Conservation (phyloP, 371 early-diverging fungal species). For the Dentiscutata heterogama region DNA sequence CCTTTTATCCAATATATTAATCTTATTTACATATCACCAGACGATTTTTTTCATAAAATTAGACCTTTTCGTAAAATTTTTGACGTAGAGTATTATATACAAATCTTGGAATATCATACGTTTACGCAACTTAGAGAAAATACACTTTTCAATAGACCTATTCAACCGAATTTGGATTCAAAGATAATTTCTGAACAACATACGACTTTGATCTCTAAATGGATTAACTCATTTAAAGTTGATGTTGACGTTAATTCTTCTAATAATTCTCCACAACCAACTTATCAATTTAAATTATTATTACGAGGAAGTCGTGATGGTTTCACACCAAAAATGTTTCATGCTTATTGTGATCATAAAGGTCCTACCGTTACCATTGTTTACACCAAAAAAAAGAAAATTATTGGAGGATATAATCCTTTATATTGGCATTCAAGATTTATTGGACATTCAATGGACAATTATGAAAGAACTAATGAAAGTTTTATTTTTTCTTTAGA, state of each 20-base stretch:
- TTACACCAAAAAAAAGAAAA: neutral
- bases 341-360: conserved; percentile 4
- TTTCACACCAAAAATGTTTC: conserved; percentile 5
- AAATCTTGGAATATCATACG: conserved; percentile 15
- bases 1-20: neutral
- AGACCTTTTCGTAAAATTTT: neutral
- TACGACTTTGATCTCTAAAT: neutral
- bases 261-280: no score
- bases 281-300: conserved; percentile 14
- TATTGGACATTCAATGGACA: neutral
- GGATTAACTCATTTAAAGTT: neutral
- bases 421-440: neutral
- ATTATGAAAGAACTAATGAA: neutral
- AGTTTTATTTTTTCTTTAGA: neutral
- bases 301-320: conserved; percentile 12
- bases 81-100: neutral
- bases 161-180: neutral
- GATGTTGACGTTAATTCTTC: neutral
- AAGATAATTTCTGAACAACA: neutral
- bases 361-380: conserved; percentile 15
- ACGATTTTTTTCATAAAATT: neutral
- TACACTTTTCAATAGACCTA: no score
- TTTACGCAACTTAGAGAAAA: no score
- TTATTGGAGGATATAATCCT: conserved; percentile 34
- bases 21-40: neutral